Evolutionary conservation across 805 yeast species (phyloP).

Genomic region (Helenozyma rhizophorensis): DNA sequence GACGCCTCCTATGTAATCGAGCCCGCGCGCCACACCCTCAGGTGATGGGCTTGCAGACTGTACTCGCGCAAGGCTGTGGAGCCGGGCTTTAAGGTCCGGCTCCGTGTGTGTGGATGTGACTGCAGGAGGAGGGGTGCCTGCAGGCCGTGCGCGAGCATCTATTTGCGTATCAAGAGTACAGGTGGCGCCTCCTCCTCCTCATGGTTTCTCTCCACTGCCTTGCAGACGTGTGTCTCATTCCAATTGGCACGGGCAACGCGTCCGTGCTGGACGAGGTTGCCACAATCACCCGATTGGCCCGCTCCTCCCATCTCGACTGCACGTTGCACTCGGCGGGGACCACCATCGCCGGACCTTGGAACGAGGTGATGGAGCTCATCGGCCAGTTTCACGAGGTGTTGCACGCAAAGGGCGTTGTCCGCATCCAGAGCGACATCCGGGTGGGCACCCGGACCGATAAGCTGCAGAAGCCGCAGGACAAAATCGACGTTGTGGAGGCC

Average conservation of each 20-base stretch:
- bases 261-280: constrained; percentile 83
- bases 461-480: constrained; percentile 66
- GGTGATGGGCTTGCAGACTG: no score
- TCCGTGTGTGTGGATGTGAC: no score
- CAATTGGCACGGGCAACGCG: constrained; percentile 75
- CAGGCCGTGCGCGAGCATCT: no score
- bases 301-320: constrained; percentile 57
- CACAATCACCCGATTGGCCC: constrained; percentile 58
- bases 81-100: no score
- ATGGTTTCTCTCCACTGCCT: constrained; percentile 56
- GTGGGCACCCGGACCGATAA: constrained; percentile 84
- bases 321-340: constrained; percentile 91
- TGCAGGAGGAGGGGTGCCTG: no score
- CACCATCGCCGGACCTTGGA: constrained; percentile 91
- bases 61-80: no score
- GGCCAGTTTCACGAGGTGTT: constrained; percentile 73
- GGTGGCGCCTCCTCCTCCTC: background rate
- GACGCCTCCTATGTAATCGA: no score
- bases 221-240: constrained; percentile 84
- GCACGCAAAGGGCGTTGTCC: constrained; percentile 63
- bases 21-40: no score
- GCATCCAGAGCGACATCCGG: constrained; percentile 83
- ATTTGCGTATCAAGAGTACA: no score
- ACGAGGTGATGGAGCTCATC: constrained; percentile 72
- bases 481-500: constrained; percentile 58